Evolutionary conservation across 2,329 filamentous ascomycete genomes (phyloP), one percentile per base, ranked within the genome.

Genomic region (Lecanoromycetidae sp.): DNA sequence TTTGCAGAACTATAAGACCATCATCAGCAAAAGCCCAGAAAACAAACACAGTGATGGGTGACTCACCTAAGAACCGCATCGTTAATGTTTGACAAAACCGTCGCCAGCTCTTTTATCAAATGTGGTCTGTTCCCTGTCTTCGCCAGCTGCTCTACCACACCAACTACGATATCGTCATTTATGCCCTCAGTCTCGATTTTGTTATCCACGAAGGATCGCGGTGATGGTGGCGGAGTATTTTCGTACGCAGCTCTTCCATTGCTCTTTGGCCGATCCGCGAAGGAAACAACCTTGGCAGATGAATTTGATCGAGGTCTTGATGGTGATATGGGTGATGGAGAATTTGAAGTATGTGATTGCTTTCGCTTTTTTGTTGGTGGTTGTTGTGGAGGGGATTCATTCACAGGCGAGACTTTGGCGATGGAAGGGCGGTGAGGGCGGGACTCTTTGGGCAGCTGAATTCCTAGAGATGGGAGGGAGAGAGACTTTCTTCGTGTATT

Each of bases 401-500:
- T 61, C 54, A 76, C 68, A 59, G 79, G 74, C 59, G 80, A 71
- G 57, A 74, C 71, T 59, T 82, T 77, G 55, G 84, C 81, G 55
- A 70, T 64, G 54, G 75, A 75, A 61, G 75, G 76, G 57, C 76
- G 74, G 56, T 71, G 67, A 54, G 69, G 62, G 60, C 75, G 72
- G 55, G 74, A 73, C 53, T 70, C 65, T 58, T 72, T 73, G 46
- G 79, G 79, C 45, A 95, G 74, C 60, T 91, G 85, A 58, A 96
- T 94, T 63, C 91, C 91, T 59, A 96, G 76, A 56, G 87, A 93
- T 51, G 87, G 84, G 61, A 96, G 74, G 53, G 88, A 95, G 56
- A 98, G 72, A 61, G 87, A 94, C 73, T 96, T 96, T 67, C 88
- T 82, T 68, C 90, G 84, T 57, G 90, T 96, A 68, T 95, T 94